A percentile compares a stretch with the other conserved stretches of the same genome.
These are phyloP conservation scores for Acacia concinna DNA, from an alignment of 331 rosid genomes.

Conservation along the genomic window DNA sequence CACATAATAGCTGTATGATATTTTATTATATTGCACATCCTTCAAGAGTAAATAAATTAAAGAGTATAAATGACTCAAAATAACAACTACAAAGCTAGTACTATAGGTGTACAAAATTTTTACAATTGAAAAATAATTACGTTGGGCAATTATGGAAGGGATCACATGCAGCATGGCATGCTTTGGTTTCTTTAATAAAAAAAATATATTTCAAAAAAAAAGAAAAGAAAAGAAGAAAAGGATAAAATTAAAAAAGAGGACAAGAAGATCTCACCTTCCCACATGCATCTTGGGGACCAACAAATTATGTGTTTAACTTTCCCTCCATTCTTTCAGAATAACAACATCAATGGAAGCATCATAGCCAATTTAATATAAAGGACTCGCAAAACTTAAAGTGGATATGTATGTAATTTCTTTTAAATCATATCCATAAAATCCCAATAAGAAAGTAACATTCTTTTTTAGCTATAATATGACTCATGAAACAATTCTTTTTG, in stretches of 20 bases:
- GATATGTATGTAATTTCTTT: not conserved
- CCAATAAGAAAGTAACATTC: conserved; percentile 33
- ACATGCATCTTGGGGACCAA: conserved; percentile 84
- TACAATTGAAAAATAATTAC: conserved; percentile 3
- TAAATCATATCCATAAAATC: conserved; percentile 39
- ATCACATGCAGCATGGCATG: conserved; percentile 77
- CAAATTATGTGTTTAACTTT: conserved; percentile 29
- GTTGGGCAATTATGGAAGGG: not conserved
- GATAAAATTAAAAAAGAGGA: not conserved
- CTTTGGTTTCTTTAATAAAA: conserved; percentile 66
- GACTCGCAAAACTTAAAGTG: not conserved
- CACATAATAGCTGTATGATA: not conserved
- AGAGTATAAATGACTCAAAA: conserved; percentile 47
- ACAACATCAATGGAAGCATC: conserved; percentile 19
- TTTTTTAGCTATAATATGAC: not conserved
- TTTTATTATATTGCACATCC: conserved; percentile 18
- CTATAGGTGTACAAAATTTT: conserved; percentile 8
- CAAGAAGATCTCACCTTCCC: conserved; percentile 44
- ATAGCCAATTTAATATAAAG: not conserved
- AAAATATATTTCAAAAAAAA: conserved; percentile 6
- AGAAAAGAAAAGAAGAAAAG: conserved; percentile 19
- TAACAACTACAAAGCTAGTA: conserved; percentile 12
- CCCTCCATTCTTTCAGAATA: conserved; percentile 55
- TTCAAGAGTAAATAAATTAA: conserved; percentile 48
- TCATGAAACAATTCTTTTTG: not conserved